These are phyloP conservation scores for Prunus mume DNA, from an alignment of 306 rosid genomes.

Conservation along the genomic window DNA sequence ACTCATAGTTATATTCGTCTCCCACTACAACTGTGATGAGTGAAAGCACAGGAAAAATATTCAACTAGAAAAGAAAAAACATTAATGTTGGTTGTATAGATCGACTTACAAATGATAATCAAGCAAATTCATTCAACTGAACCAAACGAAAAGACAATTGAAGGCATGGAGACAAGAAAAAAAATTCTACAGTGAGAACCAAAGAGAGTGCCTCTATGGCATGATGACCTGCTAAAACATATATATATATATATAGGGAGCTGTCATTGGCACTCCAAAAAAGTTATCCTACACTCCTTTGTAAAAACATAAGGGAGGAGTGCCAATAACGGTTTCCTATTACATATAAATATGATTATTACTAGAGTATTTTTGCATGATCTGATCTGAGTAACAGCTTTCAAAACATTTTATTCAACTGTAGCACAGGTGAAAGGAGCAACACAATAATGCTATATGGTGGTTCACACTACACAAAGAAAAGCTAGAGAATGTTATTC, in stretches of 20 bases:
- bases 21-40: background rate
- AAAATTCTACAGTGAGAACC: background rate
- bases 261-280: too few relatives aligned
- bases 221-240: background rate
- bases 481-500: background rate
- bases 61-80: background rate
- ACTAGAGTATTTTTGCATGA: background rate
- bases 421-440: background rate
- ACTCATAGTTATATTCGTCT: background rate
- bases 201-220: background rate
- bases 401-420: background rate
- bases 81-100: background rate
- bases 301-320: too few relatives aligned
- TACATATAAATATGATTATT: too few relatives aligned
- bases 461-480: background rate
- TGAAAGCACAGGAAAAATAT: background rate
- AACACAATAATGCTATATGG: background rate
- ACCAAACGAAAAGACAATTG: background rate
- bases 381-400: constrained; percentile 2
- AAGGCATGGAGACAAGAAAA: background rate
- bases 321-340: too few relatives aligned
- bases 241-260: background rate
- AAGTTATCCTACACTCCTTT: too few relatives aligned
- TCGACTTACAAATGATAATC: background rate
- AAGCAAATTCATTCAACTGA: background rate